Evolutionary conservation across 2,329 filamentous ascomycete genomes (phyloP).

Genomic region (Pseudogymnoascus verrucosus): DNA sequence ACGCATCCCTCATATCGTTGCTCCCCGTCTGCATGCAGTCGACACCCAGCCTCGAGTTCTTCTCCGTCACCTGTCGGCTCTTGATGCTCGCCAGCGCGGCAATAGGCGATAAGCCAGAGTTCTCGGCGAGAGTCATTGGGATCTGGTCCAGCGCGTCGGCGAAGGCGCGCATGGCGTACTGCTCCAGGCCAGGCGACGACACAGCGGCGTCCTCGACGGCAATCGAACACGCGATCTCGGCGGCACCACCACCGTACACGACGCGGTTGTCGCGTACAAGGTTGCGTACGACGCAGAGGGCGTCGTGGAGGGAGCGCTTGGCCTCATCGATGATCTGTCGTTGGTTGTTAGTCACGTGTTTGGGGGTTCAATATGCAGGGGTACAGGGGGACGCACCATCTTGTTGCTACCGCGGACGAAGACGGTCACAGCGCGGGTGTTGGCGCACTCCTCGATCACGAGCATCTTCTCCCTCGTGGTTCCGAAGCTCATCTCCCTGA

Average conservation of each 20-base stretch:
- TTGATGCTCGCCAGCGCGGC: conserved; percentile 92
- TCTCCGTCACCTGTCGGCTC: conserved; percentile 88
- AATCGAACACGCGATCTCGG: conserved; percentile 93
- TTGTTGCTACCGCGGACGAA: conserved; percentile 98
- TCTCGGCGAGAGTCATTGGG: conserved; percentile 94
- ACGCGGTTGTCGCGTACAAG: conserved; percentile 93
- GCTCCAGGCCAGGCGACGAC: conserved; percentile 93
- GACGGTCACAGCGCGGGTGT: conserved; percentile 90
- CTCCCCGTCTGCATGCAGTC: conserved; percentile 95
- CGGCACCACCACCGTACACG: conserved; percentile 93
- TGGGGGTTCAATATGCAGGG: conserved; percentile 5
- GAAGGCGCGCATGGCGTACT: conserved; percentile 98
- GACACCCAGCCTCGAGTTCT: conserved; percentile 72
- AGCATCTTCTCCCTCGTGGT: conserved; percentile 99
- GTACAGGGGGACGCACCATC: conserved; percentile 58
- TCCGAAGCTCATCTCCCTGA: conserved; percentile 92
- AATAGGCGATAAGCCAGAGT: conserved; percentile 92
- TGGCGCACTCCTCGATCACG: conserved; percentile 98
- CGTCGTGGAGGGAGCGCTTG: conserved; percentile 93
- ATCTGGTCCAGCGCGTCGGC: conserved; percentile 88
- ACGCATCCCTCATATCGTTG: conserved; percentile 97
- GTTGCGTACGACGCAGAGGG: conserved; percentile 94
- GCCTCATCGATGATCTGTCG: conserved; percentile 93
- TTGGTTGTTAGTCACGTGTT: conserved; percentile 19
- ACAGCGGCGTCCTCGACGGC: conserved; percentile 92